A percentile compares a stretch with the other conserved stretches of the same genome.
phyloP scores from a whole-genome alignment of 2,329 filamentous ascomycete species.

The Leptographium lundbergii region DNA sequence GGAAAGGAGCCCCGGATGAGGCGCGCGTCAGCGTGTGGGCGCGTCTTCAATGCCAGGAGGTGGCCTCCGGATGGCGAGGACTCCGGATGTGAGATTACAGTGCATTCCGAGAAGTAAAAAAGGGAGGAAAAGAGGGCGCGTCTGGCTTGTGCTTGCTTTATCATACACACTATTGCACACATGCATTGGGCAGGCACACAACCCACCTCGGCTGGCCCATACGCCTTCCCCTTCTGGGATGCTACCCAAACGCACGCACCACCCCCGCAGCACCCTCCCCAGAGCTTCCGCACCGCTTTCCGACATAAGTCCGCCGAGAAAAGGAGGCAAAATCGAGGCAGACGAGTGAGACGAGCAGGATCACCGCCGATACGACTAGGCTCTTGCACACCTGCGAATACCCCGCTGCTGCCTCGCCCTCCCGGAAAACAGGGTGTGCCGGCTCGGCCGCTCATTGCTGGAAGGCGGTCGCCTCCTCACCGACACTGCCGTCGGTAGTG shows the following conservation, averaged over 20 bases:
- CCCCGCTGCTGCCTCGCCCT: not conserved
- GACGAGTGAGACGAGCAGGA: not conserved
- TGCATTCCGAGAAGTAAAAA: not conserved
- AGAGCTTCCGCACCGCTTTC: not conserved
- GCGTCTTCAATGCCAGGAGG: not conserved
- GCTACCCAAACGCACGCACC: not conserved
- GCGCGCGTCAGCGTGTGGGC: not conserved
- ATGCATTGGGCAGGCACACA: not conserved
- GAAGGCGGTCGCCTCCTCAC: not conserved
- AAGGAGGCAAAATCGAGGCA: not conserved
- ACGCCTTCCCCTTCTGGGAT: not conserved
- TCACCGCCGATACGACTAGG: not conserved
- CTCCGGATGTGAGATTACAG: not conserved
- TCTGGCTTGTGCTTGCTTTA: not conserved
- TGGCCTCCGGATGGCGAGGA: not conserved
- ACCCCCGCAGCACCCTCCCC: not conserved
- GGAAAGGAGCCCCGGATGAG: not conserved
- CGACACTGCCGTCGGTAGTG: too few relatives aligned
- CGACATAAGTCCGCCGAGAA: not conserved
- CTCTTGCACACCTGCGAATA: too few relatives aligned
- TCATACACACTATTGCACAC: not conserved
- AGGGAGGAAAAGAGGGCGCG: not conserved
- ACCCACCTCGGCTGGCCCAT: not conserved
- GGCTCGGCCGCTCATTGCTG: not conserved
- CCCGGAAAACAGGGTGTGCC: not conserved